These are phyloP conservation scores for Ensete ventricosum DNA, from an alignment of 176 grass and related monocot species.

Conservation along the genomic window DNA sequence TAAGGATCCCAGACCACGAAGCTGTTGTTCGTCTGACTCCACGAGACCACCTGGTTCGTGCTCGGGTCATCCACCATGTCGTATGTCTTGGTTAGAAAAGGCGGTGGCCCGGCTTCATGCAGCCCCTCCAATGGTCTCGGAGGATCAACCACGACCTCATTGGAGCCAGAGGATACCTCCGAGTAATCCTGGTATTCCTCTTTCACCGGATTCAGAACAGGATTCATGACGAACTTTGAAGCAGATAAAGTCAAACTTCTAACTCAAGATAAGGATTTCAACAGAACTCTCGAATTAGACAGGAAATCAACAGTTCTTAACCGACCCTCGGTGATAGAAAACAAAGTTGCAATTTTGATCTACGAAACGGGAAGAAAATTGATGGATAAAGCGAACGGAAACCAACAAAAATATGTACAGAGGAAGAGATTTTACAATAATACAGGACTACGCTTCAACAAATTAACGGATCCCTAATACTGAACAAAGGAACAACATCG, in stretches of 20 bases:
- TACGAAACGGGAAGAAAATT: neutral
- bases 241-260: no score
- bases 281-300: neutral
- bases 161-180: neutral
- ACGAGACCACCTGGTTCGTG: conserved; percentile 54
- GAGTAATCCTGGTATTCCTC: conserved; percentile 31
- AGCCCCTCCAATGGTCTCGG: conserved; percentile 72
- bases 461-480: neutral
- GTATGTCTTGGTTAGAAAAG: conserved; percentile 85
- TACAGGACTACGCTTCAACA: neutral
- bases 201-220: conserved; percentile 48
- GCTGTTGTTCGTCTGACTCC: conserved; percentile 62
- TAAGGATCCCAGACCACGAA: conserved; percentile 92
- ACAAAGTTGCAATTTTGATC: neutral
- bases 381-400: neutral
- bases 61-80: conserved; percentile 61
- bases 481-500: neutral
- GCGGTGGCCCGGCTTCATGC: conserved; percentile 69
- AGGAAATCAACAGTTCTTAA: no score
- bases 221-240: conserved; percentile 30
- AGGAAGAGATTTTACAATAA: neutral
- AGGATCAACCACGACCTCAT: conserved; percentile 20
- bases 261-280: neutral
- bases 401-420: no score
- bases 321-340: no score